These are phyloP conservation scores for Botrytis hyacinthi DNA, from an alignment of 2,329 filamentous ascomycete species.

Conservation along the genomic window DNA sequence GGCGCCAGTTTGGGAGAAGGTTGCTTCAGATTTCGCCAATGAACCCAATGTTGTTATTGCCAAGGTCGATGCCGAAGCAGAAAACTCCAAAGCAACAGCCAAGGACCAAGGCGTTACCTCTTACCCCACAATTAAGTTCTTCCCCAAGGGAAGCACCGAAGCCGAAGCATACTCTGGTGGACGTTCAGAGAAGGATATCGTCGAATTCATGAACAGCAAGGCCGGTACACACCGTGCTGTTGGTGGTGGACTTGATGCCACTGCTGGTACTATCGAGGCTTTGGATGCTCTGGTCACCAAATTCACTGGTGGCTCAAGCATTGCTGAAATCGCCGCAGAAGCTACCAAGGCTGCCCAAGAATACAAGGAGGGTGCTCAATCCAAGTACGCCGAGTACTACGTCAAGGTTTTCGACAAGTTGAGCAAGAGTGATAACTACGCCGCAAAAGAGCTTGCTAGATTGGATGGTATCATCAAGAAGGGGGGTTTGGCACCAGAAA, in stretches of 20 bases:
- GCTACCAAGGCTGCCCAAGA: constrained; percentile 67
- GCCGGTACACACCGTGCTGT: constrained; percentile 79
- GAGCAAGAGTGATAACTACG: constrained; percentile 72
- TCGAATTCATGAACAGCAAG: constrained; percentile 84
- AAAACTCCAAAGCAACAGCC: constrained; percentile 77
- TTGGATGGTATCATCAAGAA: constrained; percentile 79
- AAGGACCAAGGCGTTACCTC: constrained; percentile 74
- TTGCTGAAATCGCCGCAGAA: constrained; percentile 66
- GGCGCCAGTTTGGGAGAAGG: constrained; percentile 83
- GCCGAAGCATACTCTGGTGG: constrained; percentile 69
- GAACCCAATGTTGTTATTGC: constrained; percentile 82
- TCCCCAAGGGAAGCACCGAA: constrained; percentile 78
- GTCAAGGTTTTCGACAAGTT: constrained; percentile 87
- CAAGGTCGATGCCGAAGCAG: constrained; percentile 91
- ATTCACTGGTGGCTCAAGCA: constrained; percentile 58
- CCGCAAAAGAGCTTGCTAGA: constrained; percentile 79
- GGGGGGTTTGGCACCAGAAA: constrained; percentile 79
- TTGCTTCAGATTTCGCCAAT: constrained; percentile 76
- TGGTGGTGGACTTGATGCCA: constrained; percentile 75
- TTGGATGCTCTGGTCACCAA: constrained; percentile 76
- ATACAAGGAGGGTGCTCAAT: constrained; percentile 59
- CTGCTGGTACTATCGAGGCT: constrained; percentile 77
- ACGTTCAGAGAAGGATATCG: constrained; percentile 72
- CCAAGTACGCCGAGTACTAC: constrained; percentile 92
- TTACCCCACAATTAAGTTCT: constrained; percentile 98